A percentile compares a stretch with the other conserved stretches of the same genome.
phyloP scores from a whole-genome alignment of 2,329 filamentous ascomycete species.

The Phyllosticta citribraziliensis region DNA sequence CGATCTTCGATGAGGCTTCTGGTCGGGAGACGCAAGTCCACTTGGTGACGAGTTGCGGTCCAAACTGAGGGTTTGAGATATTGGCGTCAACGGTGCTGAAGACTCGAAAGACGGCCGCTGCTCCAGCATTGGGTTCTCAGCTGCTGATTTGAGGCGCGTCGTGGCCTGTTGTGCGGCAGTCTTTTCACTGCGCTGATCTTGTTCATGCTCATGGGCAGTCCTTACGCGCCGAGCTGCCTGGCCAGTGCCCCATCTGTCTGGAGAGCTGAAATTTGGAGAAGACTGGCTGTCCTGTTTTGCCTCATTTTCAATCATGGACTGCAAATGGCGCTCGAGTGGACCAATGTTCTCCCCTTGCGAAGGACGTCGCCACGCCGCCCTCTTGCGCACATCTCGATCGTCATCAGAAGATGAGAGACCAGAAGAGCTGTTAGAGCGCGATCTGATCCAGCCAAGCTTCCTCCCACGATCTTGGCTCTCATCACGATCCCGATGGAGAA shows the following conservation, averaged over 20 bases:
- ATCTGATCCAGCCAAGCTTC: conserved; percentile 21
- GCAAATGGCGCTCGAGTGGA: conserved; percentile 37
- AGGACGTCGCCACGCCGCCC: conserved; percentile 42
- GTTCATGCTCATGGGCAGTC: conserved; percentile 14
- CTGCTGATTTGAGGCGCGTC: background rate
- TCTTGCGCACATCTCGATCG: conserved; percentile 39
- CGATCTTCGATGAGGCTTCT: conserved; percentile 26
- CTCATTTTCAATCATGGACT: conserved; percentile 34
- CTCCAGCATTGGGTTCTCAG: conserved; percentile 13
- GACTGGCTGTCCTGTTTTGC: conserved; percentile 23
- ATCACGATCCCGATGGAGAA: conserved; percentile 21
- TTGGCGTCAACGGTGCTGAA: conserved; percentile 29
- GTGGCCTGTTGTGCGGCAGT: conserved; percentile 1
- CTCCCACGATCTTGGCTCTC: conserved; percentile 22
- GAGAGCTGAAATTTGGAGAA: conserved; percentile 28
- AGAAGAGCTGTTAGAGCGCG: conserved; percentile 20
- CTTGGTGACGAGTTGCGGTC: conserved; percentile 29
- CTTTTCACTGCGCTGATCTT: background rate
- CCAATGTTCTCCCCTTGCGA: conserved; percentile 35
- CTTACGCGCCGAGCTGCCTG: conserved; percentile 24
- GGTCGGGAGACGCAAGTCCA: conserved; percentile 13
- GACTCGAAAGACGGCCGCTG: conserved; percentile 30
- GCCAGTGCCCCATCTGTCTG: conserved; percentile 29
- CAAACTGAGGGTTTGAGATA: conserved; percentile 20
- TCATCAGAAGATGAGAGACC: conserved; percentile 33